phyloP scores from a whole-genome alignment of 306 rosid species.

The Casuarina equisetifolia region DNA sequence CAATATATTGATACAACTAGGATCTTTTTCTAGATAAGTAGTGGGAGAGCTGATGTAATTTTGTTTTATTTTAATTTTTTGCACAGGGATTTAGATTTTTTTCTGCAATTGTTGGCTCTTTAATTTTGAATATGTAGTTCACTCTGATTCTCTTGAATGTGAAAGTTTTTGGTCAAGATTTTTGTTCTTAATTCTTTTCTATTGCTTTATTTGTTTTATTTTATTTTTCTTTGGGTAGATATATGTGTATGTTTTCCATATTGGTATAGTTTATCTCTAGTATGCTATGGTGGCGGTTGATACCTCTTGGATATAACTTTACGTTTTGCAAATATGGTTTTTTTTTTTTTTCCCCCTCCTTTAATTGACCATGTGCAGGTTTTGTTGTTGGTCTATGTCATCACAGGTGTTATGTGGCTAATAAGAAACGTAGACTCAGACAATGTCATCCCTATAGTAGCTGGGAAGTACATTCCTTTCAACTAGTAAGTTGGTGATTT shows the following conservation, averaged over 20 bases:
- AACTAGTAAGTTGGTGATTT: slow-evolving; percentile 54
- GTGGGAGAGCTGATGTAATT: neutral
- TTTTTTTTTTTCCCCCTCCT: neutral
- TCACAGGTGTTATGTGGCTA: slow-evolving; percentile 78
- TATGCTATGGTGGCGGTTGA: too few relatives aligned
- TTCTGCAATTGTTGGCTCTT: neutral
- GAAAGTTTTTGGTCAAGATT: neutral
- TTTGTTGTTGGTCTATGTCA: neutral
- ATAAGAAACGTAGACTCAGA: slow-evolving; percentile 83
- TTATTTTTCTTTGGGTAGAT: neutral
- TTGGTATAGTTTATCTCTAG: too few relatives aligned
- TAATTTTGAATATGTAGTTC: neutral
- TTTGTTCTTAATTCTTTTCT: too few relatives aligned
- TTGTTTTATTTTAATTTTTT: neutral
- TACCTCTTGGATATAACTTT: too few relatives aligned
- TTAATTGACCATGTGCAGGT: neutral
- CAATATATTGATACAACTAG: neutral
- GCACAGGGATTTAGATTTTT: neutral
- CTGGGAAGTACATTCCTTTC: slow-evolving; percentile 77
- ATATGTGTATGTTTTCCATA: too few relatives aligned
- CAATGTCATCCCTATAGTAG: slow-evolving; percentile 83
- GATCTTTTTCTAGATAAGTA: neutral
- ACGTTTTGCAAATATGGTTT: neutral
- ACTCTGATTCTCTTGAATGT: neutral
- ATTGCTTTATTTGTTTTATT: too few relatives aligned